Base-by-base conservation (phyloP, 106 monocot genomes). In the Chionographis japonica region DNA sequence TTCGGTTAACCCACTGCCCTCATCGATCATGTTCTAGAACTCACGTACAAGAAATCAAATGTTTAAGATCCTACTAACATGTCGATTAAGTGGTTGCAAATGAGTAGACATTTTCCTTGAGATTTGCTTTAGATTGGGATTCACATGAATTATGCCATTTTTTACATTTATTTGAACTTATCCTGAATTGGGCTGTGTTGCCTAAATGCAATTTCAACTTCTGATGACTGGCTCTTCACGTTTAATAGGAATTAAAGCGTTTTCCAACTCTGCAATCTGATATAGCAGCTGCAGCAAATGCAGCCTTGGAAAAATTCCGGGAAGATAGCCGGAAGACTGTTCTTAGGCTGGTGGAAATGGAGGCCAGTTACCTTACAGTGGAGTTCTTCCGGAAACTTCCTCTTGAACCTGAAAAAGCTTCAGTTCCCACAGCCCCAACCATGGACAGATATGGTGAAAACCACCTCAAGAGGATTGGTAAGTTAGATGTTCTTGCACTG, bases 311-410 rank as follows among this genome's bases (percentile, higher is more conserved):
- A 73, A 94, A 82, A 79, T 94, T 94, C 74, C 80, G 90, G 15
- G 94, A 94, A 14, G 94, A 94, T 19, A 66, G 94, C 62, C 75
- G 83, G 54, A 94, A 87, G 78, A 94, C 94, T 50, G 82, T 90
- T 69, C 52, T 87, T 52, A 76, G 90, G 35, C 77, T 94, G 50
- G 94, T 94, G 36, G 94, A 94, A 40, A 94, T 94, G 94, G 94
- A 94, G 54, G 78, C 94, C 37, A 90, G 81, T 67, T 94, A 94
- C 59, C 82, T 94, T 8, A 94, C 94, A 49, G 94, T 90, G 4
- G 94, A 94, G 27, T 94, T 94, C 62, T 94, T 94, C 79, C 56
- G 94, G 66, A 94, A 94, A 66, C 89, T 94, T 73, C 86, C 86
- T 37, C 79, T 79, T 39, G 94, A 90, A 76, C 82, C 90, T 39